Evolutionary conservation across 192 early-diverging fungal genomes (phyloP).

Genomic region (Podila horticola): DNA sequence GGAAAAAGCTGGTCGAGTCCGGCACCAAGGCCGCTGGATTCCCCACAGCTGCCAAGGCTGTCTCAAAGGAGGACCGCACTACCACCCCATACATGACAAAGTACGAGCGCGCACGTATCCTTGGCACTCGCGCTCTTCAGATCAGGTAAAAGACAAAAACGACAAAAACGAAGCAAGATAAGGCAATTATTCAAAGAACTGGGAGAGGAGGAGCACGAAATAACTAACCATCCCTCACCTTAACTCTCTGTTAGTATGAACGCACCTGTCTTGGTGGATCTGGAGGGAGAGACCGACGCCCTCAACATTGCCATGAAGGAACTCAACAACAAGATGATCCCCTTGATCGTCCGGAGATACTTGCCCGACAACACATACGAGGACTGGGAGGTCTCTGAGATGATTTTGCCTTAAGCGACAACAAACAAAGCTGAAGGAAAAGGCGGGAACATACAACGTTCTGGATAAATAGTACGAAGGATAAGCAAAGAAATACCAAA

Average conservation of each 20-base stretch:
- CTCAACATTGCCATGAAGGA: slow-evolving; percentile 96
- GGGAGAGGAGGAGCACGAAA: too few species aligned
- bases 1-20: slow-evolving; percentile 29
- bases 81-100: slow-evolving; percentile 99
- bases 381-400: slow-evolving; percentile 93
- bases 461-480: too few species aligned
- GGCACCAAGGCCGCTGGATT: slow-evolving; percentile 12
- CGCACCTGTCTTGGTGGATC: slow-evolving; percentile 97
- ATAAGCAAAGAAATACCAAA: too few species aligned
- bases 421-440: neutral
- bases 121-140: slow-evolving; percentile 94
- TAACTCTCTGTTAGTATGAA: slow-evolving; percentile 77
- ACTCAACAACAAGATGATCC: slow-evolving; percentile 91
- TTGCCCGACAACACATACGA: slow-evolving; percentile 95
- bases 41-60: slow-evolving; percentile 35
- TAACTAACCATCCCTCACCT: neutral
- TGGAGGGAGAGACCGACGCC: slow-evolving; percentile 94
- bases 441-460: neutral
- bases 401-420: slow-evolving; percentile 67
- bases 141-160: slow-evolving; percentile 66
- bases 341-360: slow-evolving; percentile 91
- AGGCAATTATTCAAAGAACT: neutral
- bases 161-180: neutral
- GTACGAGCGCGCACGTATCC: slow-evolving; percentile 92
- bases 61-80: slow-evolving; percentile 78